A percentile compares a stretch with the other conserved stretches of the same genome.
These are phyloP conservation scores for Aurinia saxatilis DNA, from an alignment of 345 rosid species.

Conservation along the genomic window DNA sequence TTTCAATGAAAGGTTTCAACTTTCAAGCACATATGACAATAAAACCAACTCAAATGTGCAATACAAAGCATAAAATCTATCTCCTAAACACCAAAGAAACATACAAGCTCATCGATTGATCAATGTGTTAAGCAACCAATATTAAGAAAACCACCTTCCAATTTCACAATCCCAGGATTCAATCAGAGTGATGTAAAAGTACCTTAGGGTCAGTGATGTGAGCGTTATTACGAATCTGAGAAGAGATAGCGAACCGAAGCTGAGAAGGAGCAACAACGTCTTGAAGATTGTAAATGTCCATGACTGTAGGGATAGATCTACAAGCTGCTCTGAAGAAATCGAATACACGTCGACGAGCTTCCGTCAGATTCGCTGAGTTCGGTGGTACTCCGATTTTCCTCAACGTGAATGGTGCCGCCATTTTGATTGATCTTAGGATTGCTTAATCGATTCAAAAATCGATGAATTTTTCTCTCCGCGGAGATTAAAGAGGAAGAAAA, in stretches of 20 bases:
- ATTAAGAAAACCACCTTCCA: neutral
- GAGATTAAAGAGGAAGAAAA: neutral
- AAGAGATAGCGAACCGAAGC: conserved; percentile 76
- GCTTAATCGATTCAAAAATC: neutral
- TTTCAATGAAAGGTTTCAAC: neutral
- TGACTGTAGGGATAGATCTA: conserved; percentile 67
- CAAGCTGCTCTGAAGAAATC: conserved; percentile 80
- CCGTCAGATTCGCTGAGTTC: conserved; percentile 75
- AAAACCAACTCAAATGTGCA: neutral
- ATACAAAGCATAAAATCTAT: neutral
- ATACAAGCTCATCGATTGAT: neutral
- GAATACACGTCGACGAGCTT: conserved; percentile 67
- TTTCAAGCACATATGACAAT: neutral
- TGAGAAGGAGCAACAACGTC: conserved; percentile 69
- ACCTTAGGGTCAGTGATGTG: conserved; percentile 84
- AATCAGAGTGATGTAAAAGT: neutral
- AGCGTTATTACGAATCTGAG: conserved; percentile 79
- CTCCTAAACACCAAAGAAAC: neutral
- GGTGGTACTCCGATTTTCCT: conserved; percentile 68
- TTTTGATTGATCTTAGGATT: conserved; percentile 11
- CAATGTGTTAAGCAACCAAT: conserved; percentile 5
- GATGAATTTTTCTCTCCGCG: neutral
- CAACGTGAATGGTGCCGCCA: conserved; percentile 53
- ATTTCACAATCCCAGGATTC: neutral
- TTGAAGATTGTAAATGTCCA: conserved; percentile 86